phyloP scores from a whole-genome alignment of 495 filamentous ascomycete genomes.

The Poronia punctata region DNA sequence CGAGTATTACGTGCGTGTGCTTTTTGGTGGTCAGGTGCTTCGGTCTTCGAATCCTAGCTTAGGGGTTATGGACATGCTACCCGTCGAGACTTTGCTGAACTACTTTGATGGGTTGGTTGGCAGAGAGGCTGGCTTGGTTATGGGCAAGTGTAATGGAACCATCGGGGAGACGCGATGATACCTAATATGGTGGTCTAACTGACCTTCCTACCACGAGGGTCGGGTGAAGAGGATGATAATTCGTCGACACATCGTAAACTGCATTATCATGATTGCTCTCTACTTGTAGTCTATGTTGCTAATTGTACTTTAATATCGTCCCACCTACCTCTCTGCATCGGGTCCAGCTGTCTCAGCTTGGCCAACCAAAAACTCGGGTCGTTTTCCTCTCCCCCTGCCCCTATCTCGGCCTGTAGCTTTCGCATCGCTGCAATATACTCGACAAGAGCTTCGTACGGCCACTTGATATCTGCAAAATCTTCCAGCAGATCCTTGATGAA shows the following conservation, averaged over 20 bases:
- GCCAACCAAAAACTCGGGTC: slow-evolving; percentile 54
- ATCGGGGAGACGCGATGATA: too few species aligned
- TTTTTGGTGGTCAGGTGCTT: slow-evolving; percentile 58
- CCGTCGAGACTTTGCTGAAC: slow-evolving; percentile 46
- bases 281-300: slow-evolving; percentile 1
- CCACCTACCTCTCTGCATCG: slow-evolving; percentile 64
- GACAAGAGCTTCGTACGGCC: slow-evolving; percentile 72
- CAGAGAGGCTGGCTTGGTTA: slow-evolving; percentile 36
- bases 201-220: too few species aligned
- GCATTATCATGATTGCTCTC: slow-evolving; percentile 3
- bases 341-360: slow-evolving; percentile 59
- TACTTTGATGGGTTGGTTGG: slow-evolving; percentile 63
- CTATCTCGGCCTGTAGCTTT: slow-evolving; percentile 32
- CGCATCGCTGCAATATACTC: slow-evolving; percentile 50
- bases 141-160: slow-evolving; percentile 22
- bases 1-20: slow-evolving; percentile 45
- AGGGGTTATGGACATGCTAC: slow-evolving; percentile 56
- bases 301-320: slow-evolving; percentile 27
- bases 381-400: slow-evolving; percentile 31
- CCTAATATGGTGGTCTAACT: too few species aligned
- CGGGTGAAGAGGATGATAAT: neutral
- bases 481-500: slow-evolving; percentile 66
- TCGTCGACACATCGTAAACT: neutral
- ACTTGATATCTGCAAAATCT: slow-evolving; percentile 68
- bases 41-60: slow-evolving; percentile 50